These are phyloP conservation scores for Physaria fendleri DNA, from an alignment of 345 rosid species.

Conservation along the genomic window DNA sequence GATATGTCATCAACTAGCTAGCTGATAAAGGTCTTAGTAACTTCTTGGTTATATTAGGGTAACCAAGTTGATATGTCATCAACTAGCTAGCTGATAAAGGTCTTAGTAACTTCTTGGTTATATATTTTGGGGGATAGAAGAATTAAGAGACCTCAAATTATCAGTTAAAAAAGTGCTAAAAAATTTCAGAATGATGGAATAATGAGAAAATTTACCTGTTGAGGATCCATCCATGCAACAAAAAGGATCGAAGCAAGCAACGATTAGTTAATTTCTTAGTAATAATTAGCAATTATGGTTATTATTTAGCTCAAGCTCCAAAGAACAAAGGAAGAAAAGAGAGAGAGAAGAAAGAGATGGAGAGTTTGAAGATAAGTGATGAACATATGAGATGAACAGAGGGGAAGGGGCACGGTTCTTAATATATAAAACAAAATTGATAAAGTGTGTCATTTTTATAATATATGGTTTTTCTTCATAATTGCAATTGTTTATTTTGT, in stretches of 20 bases:
- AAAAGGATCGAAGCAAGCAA: constrained; percentile 10
- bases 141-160: neutral
- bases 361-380: constrained; percentile 6
- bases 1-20: neutral
- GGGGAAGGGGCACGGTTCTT: constrained; percentile 17
- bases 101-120: too few relatives aligned
- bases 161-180: too few relatives aligned
- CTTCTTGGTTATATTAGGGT: neutral
- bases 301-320: neutral
- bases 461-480: neutral
- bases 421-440: constrained; percentile 38
- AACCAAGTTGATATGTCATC: neutral
- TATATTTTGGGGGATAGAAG: neutral
- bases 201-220: constrained; percentile 43
- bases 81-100: neutral
- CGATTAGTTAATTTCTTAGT: neutral
- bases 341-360: neutral
- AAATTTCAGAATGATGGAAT: neutral
- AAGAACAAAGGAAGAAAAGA: neutral
- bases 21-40: neutral
- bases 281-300: constrained; percentile 10
- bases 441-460: constrained; percentile 8
- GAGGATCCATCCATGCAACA: constrained; percentile 65
- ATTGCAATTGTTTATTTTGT: neutral
- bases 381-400: constrained; percentile 33